Evolutionary conservation across 139 green algal genomes (phyloP), one percentile per base, ranked within the genome.

Genomic region (Micractinium sp.): DNA sequence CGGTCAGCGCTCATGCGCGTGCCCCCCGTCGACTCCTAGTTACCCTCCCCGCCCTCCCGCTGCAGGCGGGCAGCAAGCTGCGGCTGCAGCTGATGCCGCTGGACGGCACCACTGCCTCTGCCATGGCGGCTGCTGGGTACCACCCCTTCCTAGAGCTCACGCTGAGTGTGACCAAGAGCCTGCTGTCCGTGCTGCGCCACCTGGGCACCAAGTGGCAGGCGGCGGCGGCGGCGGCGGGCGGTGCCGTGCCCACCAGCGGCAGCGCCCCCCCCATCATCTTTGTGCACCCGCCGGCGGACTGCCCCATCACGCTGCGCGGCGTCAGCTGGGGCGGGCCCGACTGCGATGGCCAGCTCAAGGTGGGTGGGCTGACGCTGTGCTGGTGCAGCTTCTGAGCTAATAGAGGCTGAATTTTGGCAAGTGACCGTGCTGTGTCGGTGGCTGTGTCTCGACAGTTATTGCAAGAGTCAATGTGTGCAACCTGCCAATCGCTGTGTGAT

Each of bases 121-220:
- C 31, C 85, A 88, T 88, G 85, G n/a, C 71, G 22, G 71, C 41
- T 2, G 85, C 85, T 0, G 85, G 85, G 71, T n/a, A 41, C 31
- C 71, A 88, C 71, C 85, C 85, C 3, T 88, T 82, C 71, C 47
- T 88, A 69, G 85, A 88, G 71, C 71, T 88, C 19, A 81, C 71
- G 19, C 47, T 81, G 41, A 53, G 85, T 69, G 71, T 31, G 31
- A 56, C 41, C 85, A 88, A 88, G 85, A 88, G 85, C 85, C 85
- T 88, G 85, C 41, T 36, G n/a, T 81, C 71, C 1, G 85, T 88
- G 85, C 85, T 88, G 85, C 85, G 71, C 71, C 85, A 88, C 85
- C 71, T 88, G 71, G 71, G 41, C 20, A 60, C 29, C 85, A 88
- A 88, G 71, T 88, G 85, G 85, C 71, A 53, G 71, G 16, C 29